These are phyloP conservation scores for Kalmusia sp. DNA, from an alignment of 2,329 filamentous ascomycete genomes.

Conservation along the genomic window DNA sequence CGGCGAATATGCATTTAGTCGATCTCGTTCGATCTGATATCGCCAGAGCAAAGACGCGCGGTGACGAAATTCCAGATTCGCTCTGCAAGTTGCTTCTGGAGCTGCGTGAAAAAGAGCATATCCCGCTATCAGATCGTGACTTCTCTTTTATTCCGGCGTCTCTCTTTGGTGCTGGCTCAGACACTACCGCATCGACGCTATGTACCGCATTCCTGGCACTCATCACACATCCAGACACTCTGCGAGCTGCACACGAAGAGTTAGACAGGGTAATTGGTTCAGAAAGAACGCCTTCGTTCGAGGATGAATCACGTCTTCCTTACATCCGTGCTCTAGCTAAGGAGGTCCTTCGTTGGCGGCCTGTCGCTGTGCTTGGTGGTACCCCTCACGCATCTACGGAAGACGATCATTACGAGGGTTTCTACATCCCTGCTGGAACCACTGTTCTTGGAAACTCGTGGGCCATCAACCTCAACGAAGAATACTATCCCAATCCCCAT, in stretches of 20 bases:
- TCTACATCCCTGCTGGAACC: slow-evolving; percentile 57
- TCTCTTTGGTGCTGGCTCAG: slow-evolving; percentile 58
- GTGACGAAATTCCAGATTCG: slow-evolving; percentile 48
- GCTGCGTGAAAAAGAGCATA: slow-evolving; percentile 46
- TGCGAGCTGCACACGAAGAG: slow-evolving; percentile 53
- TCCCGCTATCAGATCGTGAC: slow-evolving; percentile 50
- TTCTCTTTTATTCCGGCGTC: slow-evolving; percentile 54
- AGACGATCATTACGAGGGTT: slow-evolving; percentile 59
- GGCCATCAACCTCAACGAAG: slow-evolving; percentile 52
- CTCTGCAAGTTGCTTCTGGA: slow-evolving; percentile 55
- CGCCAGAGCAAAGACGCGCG: slow-evolving; percentile 41
- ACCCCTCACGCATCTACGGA: slow-evolving; percentile 57
- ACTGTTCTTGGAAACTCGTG: slow-evolving; percentile 55
- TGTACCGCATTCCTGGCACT: slow-evolving; percentile 59
- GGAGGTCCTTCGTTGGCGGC: slow-evolving; percentile 45
- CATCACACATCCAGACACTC: slow-evolving; percentile 54
- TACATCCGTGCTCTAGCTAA: slow-evolving; percentile 50
- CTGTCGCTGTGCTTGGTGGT: slow-evolving; percentile 52
- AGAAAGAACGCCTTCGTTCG: slow-evolving; percentile 41
- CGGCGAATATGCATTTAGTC: slow-evolving; percentile 52
- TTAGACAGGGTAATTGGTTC: slow-evolving; percentile 45
- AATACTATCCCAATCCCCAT: slow-evolving; percentile 49
- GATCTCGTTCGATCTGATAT: slow-evolving; percentile 51
- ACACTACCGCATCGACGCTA: slow-evolving; percentile 58
- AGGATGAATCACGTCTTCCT: slow-evolving; percentile 47